Conservation (phyloP, 2,329 filamentous ascomycete species). For the Colletotrichum sp. region DNA sequence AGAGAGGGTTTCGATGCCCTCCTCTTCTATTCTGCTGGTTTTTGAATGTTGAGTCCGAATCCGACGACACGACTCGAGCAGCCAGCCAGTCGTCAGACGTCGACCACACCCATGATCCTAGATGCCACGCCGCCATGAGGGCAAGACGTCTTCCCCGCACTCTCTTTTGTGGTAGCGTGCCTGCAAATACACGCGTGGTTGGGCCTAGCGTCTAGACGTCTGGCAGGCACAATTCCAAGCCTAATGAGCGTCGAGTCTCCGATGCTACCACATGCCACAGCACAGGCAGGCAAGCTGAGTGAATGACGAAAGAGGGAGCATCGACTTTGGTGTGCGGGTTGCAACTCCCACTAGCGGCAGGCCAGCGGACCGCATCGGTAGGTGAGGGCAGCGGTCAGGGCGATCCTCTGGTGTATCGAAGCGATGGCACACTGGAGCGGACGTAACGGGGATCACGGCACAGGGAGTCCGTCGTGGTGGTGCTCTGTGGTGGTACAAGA, state of each 20-base stretch:
- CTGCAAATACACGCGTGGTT: not conserved
- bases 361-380: not conserved
- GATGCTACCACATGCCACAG: not conserved
- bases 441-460: not conserved
- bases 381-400: constrained; percentile 1
- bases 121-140: not conserved
- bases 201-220: not conserved
- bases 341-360: not conserved
- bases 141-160: constrained; percentile 8
- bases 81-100: not conserved
- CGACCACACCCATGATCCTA: not conserved
- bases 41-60: not conserved
- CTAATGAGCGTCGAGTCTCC: not conserved
- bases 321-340: not conserved
- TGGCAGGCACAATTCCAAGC: not conserved
- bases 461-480: not conserved
- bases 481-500: not conserved
- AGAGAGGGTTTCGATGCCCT: not conserved
- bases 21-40: not conserved
- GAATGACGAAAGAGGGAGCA: not conserved
- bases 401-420: not conserved
- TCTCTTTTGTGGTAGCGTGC: not conserved
- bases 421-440: not conserved
- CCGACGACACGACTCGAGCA: not conserved
- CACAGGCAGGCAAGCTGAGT: not conserved